Evolutionary conservation across 176 grass and related monocot species (phyloP), one percentile per base, ranked within the genome.

Genomic region (Lolium perenne): DNA sequence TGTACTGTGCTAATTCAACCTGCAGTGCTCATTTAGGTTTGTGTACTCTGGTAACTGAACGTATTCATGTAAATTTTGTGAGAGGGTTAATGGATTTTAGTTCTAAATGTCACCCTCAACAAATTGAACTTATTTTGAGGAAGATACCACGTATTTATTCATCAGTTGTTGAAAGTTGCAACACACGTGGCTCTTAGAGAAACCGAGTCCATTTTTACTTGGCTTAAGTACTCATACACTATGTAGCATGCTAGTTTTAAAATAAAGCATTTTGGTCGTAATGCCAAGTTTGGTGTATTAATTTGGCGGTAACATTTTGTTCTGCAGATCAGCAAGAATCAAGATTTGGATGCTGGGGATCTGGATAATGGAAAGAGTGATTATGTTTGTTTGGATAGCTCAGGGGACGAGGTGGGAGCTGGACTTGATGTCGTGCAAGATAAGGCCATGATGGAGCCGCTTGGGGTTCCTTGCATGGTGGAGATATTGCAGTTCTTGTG

Each of bases 401-500:
- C 70, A 0, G 2, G 11, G 4, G 70, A 47, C 22, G 5, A 73
- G n/a, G 41, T 47, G 43, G 68, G 68, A 71, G 20, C 5, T 48
- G 11, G 3, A 73, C 46, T 22, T 47, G 70, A 11, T 73, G 40
- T 23, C 7, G 70, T 23, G 20, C 41, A 73, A 73, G 70, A 48
- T 11, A 48, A 22, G 18, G 70, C 41, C 10, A 90, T 95, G 86
- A 91, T 86, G 71, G 90, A 95, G 16, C 92, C 76, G 0, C 91
- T 92, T 76, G 97, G 97, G 59, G 86, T 96, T 87, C 82, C 94
- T 84, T 98, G 92, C 85, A 94, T 98, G 92, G 87, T 98, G 68
- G 92, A 98, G 79, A 94, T 98, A 90, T 90, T 98, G 47, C 92
- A 98, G 49, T 95, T 98, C 66, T 71, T 98, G 49, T 98, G 94